Percentiles rank a stretch among this genome's conserved stretches.
These are phyloP conservation scores for Otatea glauca DNA, from an alignment of 176 grass and related monocot species.

Conservation along the genomic window DNA sequence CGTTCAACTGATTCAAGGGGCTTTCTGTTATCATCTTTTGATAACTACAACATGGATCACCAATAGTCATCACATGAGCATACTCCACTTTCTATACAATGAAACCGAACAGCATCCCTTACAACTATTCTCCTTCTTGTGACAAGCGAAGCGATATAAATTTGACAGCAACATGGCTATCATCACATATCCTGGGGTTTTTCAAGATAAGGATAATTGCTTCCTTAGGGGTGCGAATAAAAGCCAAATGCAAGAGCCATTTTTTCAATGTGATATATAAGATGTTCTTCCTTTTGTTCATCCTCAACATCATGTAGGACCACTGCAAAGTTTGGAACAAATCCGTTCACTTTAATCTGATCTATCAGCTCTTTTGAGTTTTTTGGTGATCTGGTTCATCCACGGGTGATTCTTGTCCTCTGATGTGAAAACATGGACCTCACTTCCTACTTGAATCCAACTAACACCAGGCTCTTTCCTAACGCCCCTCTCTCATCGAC, in stretches of 20 bases:
- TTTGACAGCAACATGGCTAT: slow-evolving; percentile 78
- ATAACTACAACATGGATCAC: slow-evolving; percentile 32
- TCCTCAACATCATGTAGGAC: slow-evolving; percentile 80
- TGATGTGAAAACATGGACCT: slow-evolving; percentile 68
- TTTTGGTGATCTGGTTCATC: slow-evolving; percentile 61
- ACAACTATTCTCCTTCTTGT: slow-evolving; percentile 61
- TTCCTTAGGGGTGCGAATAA: slow-evolving; percentile 55
- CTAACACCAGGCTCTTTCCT: slow-evolving; percentile 83
- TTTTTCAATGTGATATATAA: slow-evolving; percentile 12
- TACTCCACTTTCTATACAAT: slow-evolving; percentile 66
- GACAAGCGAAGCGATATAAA: slow-evolving; percentile 61
- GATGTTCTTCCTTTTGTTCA: slow-evolving; percentile 71
- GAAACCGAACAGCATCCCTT: slow-evolving; percentile 78
- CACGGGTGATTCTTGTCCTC: slow-evolving; percentile 65
- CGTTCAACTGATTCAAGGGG: background rate
- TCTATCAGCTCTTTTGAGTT: slow-evolving; percentile 62
- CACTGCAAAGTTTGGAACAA: slow-evolving; percentile 61
- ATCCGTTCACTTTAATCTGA: slow-evolving; percentile 73
- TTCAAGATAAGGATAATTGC: slow-evolving; percentile 69
- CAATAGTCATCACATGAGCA: slow-evolving; percentile 85
- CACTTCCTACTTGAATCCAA: slow-evolving; percentile 75
- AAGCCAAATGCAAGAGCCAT: slow-evolving; percentile 69
- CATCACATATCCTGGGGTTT: slow-evolving; percentile 80
- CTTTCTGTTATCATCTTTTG: background rate
- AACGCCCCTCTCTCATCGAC: slow-evolving; percentile 70